Conservation (phyloP, 441 rosid species). For the Populus trichocarpa region DNA sequence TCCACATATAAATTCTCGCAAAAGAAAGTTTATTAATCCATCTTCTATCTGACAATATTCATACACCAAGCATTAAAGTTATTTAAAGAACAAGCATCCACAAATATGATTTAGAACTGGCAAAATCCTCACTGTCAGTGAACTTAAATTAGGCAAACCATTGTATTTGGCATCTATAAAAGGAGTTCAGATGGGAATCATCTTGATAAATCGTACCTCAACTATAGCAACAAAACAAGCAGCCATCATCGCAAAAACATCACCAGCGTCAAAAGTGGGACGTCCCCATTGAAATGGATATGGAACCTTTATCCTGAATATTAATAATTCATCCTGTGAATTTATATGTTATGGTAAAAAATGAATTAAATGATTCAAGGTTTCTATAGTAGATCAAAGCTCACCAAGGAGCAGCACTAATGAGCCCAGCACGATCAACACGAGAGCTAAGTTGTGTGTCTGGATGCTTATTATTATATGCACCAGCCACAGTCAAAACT, state of each 20-base stretch:
- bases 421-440: conserved; percentile 76
- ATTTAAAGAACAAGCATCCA: not conserved
- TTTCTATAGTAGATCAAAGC: conserved; percentile 15
- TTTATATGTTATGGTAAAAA: not conserved
- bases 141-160: not conserved
- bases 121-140: not conserved
- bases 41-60: not conserved
- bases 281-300: conserved; percentile 77
- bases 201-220: conserved; percentile 41
- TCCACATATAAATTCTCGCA: not conserved
- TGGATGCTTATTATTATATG: conserved; percentile 49
- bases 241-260: conserved; percentile 63
- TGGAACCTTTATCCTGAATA: conserved; percentile 66
- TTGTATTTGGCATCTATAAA: not conserved
- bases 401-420: conserved; percentile 77
- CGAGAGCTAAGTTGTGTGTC: conserved; percentile 71
- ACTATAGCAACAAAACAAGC: conserved; percentile 62
- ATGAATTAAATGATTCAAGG: not conserved
- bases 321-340: not conserved
- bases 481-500: conserved; percentile 71
- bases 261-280: conserved; percentile 62
- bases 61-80: not conserved
- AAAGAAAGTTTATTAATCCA: not conserved
- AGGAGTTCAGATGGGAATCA: not conserved
- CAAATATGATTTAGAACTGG: not conserved